Conservation (phyloP, 768 basidiomycete genomes). For the Termitomyces sp. region DNA sequence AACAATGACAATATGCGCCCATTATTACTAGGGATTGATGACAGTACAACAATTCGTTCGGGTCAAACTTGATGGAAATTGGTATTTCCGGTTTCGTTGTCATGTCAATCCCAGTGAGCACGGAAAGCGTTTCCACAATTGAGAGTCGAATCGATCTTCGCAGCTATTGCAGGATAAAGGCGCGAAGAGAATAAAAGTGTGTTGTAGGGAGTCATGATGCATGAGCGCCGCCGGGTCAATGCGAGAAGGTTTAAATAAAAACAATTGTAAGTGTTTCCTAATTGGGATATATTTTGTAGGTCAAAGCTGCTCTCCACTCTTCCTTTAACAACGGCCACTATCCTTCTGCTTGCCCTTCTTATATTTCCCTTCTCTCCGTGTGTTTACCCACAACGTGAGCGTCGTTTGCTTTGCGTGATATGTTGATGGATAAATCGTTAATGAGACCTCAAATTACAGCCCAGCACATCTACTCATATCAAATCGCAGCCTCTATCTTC, state of each 20-base stretch:
- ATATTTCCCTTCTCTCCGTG: neutral
- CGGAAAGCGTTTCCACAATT: neutral
- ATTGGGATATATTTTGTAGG: constrained; percentile 7
- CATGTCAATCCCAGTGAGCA: no score
- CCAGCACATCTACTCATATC: neutral
- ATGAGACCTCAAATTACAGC: neutral
- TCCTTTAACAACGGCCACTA: neutral
- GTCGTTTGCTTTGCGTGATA: neutral
- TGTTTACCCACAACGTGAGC: neutral
- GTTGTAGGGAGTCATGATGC: neutral
- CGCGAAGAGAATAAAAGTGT: neutral
- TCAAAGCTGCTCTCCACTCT: constrained; percentile 1
- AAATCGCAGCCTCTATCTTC: neutral
- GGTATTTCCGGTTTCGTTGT: neutral
- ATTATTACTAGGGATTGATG: neutral
- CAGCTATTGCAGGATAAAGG: neutral
- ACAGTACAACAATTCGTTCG: neutral
- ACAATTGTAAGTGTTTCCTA: constrained; percentile 8
- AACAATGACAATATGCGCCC: neutral
- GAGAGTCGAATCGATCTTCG: no score
- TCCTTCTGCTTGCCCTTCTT: neutral
- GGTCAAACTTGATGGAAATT: neutral
- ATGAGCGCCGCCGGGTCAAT: neutral
- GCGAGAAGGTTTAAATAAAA: neutral
- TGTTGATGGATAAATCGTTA: neutral